These are phyloP conservation scores for Fusarium pseudocircinatum DNA, from an alignment of 2,329 filamentous ascomycete genomes.

Conservation along the genomic window DNA sequence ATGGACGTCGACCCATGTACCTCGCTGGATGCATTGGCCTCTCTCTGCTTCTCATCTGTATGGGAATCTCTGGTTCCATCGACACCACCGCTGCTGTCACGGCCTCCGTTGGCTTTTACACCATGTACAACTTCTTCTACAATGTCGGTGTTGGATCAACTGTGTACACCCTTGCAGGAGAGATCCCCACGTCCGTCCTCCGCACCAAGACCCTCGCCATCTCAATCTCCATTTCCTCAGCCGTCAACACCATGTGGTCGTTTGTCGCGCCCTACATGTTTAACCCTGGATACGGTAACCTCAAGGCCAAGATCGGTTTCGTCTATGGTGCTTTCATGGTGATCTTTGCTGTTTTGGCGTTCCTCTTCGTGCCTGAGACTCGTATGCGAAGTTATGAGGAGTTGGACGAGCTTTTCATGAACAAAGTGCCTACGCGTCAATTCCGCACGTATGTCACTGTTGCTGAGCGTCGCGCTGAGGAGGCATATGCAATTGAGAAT, in stretches of 20 bases:
- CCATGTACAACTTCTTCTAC: conserved; percentile 53
- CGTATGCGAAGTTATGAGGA: conserved; percentile 42
- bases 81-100: conserved; percentile 37
- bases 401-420: conserved; percentile 44
- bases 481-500: conserved; percentile 34
- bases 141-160: conserved; percentile 54
- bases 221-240: conserved; percentile 53
- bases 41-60: conserved; percentile 39
- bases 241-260: conserved; percentile 54
- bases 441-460: conserved; percentile 39
- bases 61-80: conserved; percentile 43
- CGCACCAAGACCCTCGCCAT: conserved; percentile 56
- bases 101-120: conserved; percentile 48
- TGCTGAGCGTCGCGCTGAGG: conserved; percentile 37
- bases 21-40: conserved; percentile 39
- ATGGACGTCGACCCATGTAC: conserved; percentile 45
- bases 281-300: conserved; percentile 47
- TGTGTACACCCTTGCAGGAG: conserved; percentile 54
- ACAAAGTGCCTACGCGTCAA: conserved; percentile 34
- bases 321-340: conserved; percentile 51
- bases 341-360: conserved; percentile 51
- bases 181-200: conserved; percentile 55
- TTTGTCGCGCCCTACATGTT: conserved; percentile 59
- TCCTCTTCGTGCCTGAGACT: conserved; percentile 60
- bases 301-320: conserved; percentile 55